Conservation (phyloP, 768 basidiomycete genomes). For the Naematelia aurantialba region DNA sequence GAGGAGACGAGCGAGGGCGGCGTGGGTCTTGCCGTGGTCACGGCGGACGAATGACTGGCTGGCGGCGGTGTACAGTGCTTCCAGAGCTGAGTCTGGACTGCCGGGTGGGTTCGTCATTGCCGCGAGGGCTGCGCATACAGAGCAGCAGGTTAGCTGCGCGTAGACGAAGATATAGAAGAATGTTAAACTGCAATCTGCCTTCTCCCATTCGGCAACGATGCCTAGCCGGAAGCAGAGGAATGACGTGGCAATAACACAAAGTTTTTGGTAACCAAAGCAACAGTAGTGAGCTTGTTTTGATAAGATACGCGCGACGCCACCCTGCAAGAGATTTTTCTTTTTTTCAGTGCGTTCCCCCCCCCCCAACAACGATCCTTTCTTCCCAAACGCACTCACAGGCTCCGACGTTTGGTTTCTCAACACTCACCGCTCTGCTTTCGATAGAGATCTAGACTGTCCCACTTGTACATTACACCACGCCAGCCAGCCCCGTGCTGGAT, state of each 20-base stretch:
- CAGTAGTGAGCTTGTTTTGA: not conserved
- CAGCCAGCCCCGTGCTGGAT: no score
- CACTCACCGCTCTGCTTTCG: not conserved
- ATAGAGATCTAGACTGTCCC: not conserved
- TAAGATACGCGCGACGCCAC: not conserved
- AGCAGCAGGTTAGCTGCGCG: no score
- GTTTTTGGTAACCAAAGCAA: no score
- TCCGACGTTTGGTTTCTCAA: not conserved
- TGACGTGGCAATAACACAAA: not conserved
- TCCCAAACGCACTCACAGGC: not conserved
- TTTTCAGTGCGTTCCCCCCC: not conserved
- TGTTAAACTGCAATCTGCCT: not conserved
- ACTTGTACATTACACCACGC: not conserved
- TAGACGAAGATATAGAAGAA: no score
- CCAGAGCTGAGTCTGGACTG: conserved; percentile 20
- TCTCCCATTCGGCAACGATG: not conserved
- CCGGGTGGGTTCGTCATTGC: not conserved
- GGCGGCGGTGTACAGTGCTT: conserved; percentile 40
- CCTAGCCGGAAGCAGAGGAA: not conserved
- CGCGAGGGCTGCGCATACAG: no score
- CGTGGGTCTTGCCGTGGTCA: conserved; percentile 36
- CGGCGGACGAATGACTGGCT: conserved; percentile 41
- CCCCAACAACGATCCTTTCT: not conserved
- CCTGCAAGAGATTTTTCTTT: not conserved
- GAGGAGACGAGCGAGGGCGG: conserved; percentile 17